Conservation (phyloP, 176 grass and related monocot genomes). For the Oryza officinalis region DNA sequence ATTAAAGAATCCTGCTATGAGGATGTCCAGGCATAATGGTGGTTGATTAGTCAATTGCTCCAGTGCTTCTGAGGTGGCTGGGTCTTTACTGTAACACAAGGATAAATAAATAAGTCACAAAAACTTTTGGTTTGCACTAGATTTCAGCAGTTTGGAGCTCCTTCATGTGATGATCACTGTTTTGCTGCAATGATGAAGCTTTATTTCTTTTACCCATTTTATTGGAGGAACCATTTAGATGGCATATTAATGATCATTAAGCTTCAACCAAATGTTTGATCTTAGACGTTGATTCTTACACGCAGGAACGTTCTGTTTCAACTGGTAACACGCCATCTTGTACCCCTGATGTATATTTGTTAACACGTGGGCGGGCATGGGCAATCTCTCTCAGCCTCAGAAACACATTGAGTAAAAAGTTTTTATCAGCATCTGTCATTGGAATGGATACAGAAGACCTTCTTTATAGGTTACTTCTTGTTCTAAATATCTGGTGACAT, state of each 20-base stretch:
- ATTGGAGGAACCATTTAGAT: conserved; percentile 2
- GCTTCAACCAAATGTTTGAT: conserved; percentile 7
- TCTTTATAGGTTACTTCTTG: conserved; percentile 75
- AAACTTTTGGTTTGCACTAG: neutral
- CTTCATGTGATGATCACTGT: neutral
- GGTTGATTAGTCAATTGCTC: conserved; percentile 3
- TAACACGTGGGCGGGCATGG: conserved; percentile 81
- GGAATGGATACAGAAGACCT: conserved; percentile 63
- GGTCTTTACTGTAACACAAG: neutral
- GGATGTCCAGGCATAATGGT: neutral
- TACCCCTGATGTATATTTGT: conserved; percentile 48
- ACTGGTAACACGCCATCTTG: conserved; percentile 24
- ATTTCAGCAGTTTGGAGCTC: neutral
- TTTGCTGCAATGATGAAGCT: neutral
- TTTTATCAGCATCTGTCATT: conserved; percentile 55
- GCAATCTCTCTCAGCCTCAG: conserved; percentile 63
- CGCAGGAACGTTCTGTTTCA: conserved; percentile 56
- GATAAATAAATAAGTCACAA: neutral
- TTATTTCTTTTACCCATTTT: conserved; percentile 5
- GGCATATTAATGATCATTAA: conserved; percentile 7
- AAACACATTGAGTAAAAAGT: conserved; percentile 59
- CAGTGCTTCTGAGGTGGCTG: neutral
- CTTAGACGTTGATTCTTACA: conserved; percentile 13
- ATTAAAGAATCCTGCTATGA: conserved; percentile 12
- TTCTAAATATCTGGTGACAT: neutral